phyloP scores from a whole-genome alignment of 2,329 filamentous ascomycete species.

The Neofusicoccum umdonicola region DNA sequence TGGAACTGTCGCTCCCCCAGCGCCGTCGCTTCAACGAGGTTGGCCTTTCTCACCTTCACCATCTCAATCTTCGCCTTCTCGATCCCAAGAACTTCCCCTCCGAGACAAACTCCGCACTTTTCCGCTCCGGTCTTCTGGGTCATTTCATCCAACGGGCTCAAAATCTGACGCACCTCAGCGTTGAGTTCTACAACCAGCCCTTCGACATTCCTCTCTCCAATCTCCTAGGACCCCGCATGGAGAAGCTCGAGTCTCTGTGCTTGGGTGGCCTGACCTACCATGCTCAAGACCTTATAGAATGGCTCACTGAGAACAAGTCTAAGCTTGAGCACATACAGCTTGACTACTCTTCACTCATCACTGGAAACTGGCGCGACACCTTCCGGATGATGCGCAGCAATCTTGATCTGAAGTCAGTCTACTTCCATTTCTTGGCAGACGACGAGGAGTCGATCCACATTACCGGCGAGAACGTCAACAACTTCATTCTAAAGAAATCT shows the following conservation, averaged over 20 bases:
- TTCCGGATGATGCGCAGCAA: conserved; percentile 6
- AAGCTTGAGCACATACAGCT: conserved; percentile 3
- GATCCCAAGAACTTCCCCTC: conserved; percentile 1
- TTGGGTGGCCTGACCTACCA: background rate
- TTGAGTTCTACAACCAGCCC: background rate
- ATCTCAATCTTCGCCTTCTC: background rate
- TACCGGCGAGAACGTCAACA: conserved; percentile 7
- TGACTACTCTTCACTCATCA: background rate
- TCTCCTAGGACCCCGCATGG: background rate
- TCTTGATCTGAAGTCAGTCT: background rate
- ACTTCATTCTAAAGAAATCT: background rate
- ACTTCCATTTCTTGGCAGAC: conserved; percentile 2
- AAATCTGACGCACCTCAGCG: background rate
- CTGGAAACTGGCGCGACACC: conserved; percentile 1
- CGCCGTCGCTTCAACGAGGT: background rate
- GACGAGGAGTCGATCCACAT: conserved; percentile 6
- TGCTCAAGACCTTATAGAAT: background rate
- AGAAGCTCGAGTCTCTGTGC: conserved; percentile 5
- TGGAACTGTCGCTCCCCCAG: background rate
- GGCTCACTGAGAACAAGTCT: background rate
- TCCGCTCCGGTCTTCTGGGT: background rate
- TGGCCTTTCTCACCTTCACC: background rate
- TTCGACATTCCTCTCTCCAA: background rate
- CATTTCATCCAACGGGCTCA: background rate
- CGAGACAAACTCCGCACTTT: background rate